Conservation (phyloP, 495 filamentous ascomycete species). For the Penicillium coprophilum region DNA sequence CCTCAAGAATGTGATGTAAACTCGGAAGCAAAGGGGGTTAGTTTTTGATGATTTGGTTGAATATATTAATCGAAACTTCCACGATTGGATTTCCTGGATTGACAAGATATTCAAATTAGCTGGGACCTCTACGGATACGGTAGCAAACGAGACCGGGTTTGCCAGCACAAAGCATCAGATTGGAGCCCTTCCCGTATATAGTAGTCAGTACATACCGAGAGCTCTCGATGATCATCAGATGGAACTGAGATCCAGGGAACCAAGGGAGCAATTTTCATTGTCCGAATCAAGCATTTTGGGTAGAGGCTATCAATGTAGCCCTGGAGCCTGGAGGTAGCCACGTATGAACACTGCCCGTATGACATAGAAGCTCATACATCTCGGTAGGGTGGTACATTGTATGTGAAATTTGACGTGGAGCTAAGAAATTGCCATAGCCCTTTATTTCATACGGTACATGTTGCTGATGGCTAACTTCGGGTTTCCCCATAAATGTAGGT, state of each 20-base stretch:
- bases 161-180: neutral
- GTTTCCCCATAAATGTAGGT: neutral
- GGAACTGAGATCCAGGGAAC: slow-evolving; percentile 9
- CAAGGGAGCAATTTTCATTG: slow-evolving; percentile 18
- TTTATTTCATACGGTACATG: neutral
- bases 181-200: neutral
- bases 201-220: slow-evolving; percentile 1
- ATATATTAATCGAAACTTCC: neutral
- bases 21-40: slow-evolving; percentile 3
- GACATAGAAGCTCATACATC: neutral
- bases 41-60: neutral
- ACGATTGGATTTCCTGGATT: neutral
- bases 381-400: neutral
- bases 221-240: neutral
- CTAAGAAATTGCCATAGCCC: neutral
- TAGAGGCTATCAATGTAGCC: slow-evolving; percentile 4
- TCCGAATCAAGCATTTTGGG: slow-evolving; percentile 19
- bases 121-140: neutral
- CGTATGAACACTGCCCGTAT: slow-evolving; percentile 2
- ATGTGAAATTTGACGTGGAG: neutral
- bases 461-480: neutral
- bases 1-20: slow-evolving; percentile 9
- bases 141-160: neutral
- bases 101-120: neutral
- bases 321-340: slow-evolving; percentile 5